These are phyloP conservation scores for Ambispora gerdemannii DNA, from an alignment of 192 early-diverging fungal genomes.

Conservation along the genomic window DNA sequence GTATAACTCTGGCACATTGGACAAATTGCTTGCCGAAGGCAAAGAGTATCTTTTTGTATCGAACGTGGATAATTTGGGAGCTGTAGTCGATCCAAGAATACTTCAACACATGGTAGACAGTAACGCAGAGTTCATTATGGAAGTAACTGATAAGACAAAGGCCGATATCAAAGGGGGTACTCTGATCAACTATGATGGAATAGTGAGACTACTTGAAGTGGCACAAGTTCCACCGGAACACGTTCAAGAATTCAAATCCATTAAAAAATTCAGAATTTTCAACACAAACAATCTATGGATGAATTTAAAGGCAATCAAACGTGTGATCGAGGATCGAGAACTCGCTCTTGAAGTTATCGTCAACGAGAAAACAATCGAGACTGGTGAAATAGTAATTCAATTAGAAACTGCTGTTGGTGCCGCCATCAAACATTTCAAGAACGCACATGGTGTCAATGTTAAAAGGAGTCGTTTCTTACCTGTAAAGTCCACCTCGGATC, in stretches of 20 bases:
- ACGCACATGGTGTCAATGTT: slow-evolving; percentile 96
- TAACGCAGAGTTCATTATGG: slow-evolving; percentile 95
- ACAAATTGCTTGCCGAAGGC: slow-evolving; percentile 87
- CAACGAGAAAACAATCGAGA: slow-evolving; percentile 92
- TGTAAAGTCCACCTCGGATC: slow-evolving; percentile 95
- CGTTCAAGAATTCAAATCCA: slow-evolving; percentile 97
- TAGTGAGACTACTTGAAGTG: slow-evolving; percentile 91
- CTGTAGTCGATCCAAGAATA: slow-evolving; percentile 91
- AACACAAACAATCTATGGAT: slow-evolving; percentile 96
- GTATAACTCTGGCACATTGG: slow-evolving; percentile 89
- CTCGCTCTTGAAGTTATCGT: slow-evolving; percentile 94
- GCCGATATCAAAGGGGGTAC: slow-evolving; percentile 99
- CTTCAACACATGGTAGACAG: slow-evolving; percentile 85
- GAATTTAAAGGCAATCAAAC: slow-evolving; percentile 80
- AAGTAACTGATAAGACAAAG: slow-evolving; percentile 99
- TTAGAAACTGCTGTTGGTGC: slow-evolving; percentile 99
- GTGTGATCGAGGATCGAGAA: slow-evolving; percentile 68
- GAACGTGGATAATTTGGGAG: slow-evolving; percentile 98
- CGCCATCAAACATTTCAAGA: slow-evolving; percentile 95
- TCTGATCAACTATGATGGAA: slow-evolving; percentile 96
- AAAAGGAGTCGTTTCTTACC: slow-evolving; percentile 96
- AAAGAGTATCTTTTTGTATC: slow-evolving; percentile 99
- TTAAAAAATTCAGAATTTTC: slow-evolving; percentile 99
- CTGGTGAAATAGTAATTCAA: slow-evolving; percentile 95
- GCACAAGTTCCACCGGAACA: slow-evolving; percentile 98